phyloP scores from a whole-genome alignment of 371 early-diverging fungal species.

The Syncephalastrum monosporum region DNA sequence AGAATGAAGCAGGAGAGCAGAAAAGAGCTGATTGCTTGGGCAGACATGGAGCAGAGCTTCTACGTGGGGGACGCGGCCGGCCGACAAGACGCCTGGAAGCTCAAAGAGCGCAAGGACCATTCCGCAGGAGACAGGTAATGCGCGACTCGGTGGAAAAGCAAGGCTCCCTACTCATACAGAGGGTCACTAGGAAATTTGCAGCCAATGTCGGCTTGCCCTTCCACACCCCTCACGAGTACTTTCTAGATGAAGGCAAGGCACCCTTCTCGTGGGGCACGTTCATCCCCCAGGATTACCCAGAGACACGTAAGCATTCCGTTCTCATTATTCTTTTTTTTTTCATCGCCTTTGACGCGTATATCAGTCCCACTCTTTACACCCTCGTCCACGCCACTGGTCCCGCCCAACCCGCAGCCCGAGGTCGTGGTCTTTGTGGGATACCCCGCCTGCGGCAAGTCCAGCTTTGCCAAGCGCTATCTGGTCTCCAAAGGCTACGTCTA shows the following conservation, averaged over 20 bases:
- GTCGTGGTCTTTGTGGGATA: slow-evolving; percentile 79
- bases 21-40: background rate
- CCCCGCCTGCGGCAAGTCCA: slow-evolving; percentile 88
- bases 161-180: background rate
- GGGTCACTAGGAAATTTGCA: slow-evolving; percentile 70
- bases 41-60: slow-evolving; percentile 58
- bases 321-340: background rate
- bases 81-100: slow-evolving; percentile 64
- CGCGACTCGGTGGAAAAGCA: background rate
- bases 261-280: slow-evolving; percentile 55
- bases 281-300: slow-evolving; percentile 47
- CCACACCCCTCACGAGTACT: slow-evolving; percentile 85
- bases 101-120: slow-evolving; percentile 65
- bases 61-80: slow-evolving; percentile 95
- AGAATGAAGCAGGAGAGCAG: background rate
- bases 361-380: slow-evolving; percentile 23
- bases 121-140: slow-evolving; percentile 70
- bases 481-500: slow-evolving; percentile 66
- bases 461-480: slow-evolving; percentile 64
- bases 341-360: slow-evolving; percentile 14
- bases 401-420: slow-evolving; percentile 44
- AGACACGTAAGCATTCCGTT: slow-evolving; percentile 21
- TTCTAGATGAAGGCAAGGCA: slow-evolving; percentile 51
- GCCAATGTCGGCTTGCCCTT: slow-evolving; percentile 71
- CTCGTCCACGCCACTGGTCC: slow-evolving; percentile 34